These are phyloP conservation scores for Zygosaccharomyces sapae DNA, from an alignment of 1,139 yeast genomes.

Conservation along the genomic window DNA sequence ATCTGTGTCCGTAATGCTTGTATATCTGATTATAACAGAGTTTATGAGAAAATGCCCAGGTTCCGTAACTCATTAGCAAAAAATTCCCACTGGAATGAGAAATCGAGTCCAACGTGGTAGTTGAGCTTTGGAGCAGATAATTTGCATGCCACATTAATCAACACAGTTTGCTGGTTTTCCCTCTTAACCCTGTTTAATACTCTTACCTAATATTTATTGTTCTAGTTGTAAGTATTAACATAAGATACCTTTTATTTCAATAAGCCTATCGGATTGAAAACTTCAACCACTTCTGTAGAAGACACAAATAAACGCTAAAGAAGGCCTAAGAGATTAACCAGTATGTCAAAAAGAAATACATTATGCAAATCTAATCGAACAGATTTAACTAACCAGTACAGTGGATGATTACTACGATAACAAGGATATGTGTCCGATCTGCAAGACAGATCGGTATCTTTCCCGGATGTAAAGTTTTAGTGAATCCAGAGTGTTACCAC, in stretches of 20 bases:
- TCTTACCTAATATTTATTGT: no score
- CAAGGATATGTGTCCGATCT: constrained; percentile 92
- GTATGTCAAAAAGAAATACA: constrained; percentile 9
- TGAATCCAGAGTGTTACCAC: constrained; percentile 96
- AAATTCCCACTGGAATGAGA: constrained; percentile 17
- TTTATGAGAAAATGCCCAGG: constrained; percentile 31
- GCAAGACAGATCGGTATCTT: constrained; percentile 89
- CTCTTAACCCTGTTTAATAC: not conserved
- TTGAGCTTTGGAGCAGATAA: constrained; percentile 5
- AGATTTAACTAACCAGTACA: not conserved
- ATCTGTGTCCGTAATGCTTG: constrained; percentile 13
- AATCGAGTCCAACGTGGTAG: constrained; percentile 14
- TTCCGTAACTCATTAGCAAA: constrained; percentile 22
- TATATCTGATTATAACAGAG: constrained; percentile 27
- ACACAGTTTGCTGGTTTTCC: not conserved
- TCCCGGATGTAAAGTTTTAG: constrained; percentile 88
- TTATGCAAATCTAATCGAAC: not conserved
- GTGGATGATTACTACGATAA: constrained; percentile 35
- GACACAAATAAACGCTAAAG: not conserved
- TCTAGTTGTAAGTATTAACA: not conserved
- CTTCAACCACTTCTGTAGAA: not conserved
- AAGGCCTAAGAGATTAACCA: constrained; percentile 2
- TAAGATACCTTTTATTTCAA: not conserved
- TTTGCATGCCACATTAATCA: constrained; percentile 1
- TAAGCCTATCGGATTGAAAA: no score